Conservation (phyloP, 805 yeast species). For the Clavispora fructus region DNA sequence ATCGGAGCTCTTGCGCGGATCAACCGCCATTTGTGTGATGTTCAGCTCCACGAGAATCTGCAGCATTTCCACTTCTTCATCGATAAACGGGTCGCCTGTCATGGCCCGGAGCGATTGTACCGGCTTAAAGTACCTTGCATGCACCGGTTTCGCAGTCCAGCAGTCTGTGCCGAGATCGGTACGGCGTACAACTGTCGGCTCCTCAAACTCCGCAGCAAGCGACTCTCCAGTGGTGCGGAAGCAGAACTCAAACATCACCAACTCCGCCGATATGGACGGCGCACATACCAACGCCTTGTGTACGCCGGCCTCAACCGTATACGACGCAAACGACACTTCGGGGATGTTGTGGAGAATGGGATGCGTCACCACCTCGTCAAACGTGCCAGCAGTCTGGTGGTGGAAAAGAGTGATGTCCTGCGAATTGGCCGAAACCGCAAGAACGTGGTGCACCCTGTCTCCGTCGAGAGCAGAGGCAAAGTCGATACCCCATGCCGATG, state of each 20-base stretch:
- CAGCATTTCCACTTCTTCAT: conserved; percentile 23
- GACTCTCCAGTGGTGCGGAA: conserved; percentile 14
- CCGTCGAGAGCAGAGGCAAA: conserved; percentile 21
- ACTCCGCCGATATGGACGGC: conserved; percentile 45
- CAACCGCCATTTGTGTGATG: conserved; percentile 17
- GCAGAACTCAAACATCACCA: conserved; percentile 33
- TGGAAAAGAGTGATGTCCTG: conserved; percentile 40
- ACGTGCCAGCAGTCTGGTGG: conserved; percentile 19
- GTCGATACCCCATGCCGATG: conserved; percentile 64
- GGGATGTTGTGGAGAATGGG: conserved; percentile 52
- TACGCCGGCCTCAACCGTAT: conserved; percentile 10
- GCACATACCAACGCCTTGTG: conserved; percentile 28
- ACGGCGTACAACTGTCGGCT: conserved; percentile 21
- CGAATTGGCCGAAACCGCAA: conserved; percentile 53
- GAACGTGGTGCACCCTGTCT: conserved; percentile 20
- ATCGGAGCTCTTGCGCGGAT: conserved; percentile 14
- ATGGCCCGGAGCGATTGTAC: conserved; percentile 45
- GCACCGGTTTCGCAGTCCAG: conserved; percentile 48
- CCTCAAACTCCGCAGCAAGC: conserved; percentile 20
- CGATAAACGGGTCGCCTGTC: conserved; percentile 39
- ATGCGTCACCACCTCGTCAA: conserved; percentile 33
- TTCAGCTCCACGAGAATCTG: conserved; percentile 38
- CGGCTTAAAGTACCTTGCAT: conserved; percentile 37
- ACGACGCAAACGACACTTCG: conserved; percentile 38
- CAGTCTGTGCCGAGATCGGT: conserved; percentile 29